These are phyloP conservation scores for Penicillium cataractarum DNA, from an alignment of 495 filamentous ascomycete species.

Conservation along the genomic window DNA sequence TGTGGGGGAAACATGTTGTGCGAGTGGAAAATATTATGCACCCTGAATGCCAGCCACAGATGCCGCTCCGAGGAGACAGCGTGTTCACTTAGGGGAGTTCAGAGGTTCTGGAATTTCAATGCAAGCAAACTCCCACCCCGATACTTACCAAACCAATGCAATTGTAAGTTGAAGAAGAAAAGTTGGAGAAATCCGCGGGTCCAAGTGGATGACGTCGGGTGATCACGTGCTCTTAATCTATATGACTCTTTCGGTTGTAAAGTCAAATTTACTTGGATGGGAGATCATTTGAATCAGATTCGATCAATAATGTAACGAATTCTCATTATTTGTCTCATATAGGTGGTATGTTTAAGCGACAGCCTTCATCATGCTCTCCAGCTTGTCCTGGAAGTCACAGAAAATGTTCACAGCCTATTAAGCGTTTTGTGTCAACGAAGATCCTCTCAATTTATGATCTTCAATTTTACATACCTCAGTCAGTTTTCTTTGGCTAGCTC, in stretches of 20 bases:
- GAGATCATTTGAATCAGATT: background rate
- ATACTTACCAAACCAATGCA: constrained; percentile 8
- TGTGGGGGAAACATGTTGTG: constrained; percentile 70
- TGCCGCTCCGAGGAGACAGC: background rate
- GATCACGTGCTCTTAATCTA: constrained; percentile 29
- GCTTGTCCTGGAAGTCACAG: constrained; percentile 58
- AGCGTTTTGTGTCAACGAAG: background rate
- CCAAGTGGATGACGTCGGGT: constrained; percentile 29
- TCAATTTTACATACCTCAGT: constrained; percentile 44
- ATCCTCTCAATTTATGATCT: background rate
- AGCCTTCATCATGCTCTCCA: constrained; percentile 47
- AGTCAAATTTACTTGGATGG: background rate
- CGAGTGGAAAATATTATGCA: constrained; percentile 18
- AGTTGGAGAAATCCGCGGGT: constrained; percentile 20
- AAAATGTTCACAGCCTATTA: constrained; percentile 61
- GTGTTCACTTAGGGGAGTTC: background rate
- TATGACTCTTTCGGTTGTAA: background rate
- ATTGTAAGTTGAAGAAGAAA: constrained; percentile 16
- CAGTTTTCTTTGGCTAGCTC: constrained; percentile 55
- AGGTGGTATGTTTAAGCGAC: background rate
- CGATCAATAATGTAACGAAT: no score
- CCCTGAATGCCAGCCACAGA: background rate
- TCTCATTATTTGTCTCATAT: no score
- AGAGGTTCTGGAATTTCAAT: background rate
- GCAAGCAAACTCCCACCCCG: background rate